Conservation (phyloP, 208 protist species). For the Acanthamoeba sp. region DNA sequence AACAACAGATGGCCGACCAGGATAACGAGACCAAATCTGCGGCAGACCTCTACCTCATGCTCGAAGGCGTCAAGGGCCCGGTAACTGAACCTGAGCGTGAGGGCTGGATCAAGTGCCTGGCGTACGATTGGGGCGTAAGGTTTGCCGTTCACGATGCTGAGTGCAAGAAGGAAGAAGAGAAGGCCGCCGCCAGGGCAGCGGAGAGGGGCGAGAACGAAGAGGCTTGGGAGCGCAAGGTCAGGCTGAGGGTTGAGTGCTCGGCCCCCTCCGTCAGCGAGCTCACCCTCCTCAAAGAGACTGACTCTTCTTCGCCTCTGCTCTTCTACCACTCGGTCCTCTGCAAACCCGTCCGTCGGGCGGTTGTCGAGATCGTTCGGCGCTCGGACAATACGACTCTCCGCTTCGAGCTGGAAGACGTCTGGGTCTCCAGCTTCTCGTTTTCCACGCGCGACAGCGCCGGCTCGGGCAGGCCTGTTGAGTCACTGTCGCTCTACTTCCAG, state of each 20-base stretch:
- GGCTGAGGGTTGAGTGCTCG: not conserved
- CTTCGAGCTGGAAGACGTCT: not conserved
- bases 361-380: not conserved
- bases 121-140: not conserved
- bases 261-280: not conserved
- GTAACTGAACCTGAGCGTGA: not conserved
- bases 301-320: not conserved
- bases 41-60: not conserved
- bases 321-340: not conserved
- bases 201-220: conserved; percentile 9
- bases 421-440: conserved; percentile 18
- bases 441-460: not conserved
- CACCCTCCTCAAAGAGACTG: not conserved
- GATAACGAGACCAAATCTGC: too few species aligned
- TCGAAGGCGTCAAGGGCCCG: not conserved
- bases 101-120: not conserved
- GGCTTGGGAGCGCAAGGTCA: not conserved
- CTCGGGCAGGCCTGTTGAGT: not conserved
- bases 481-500: not conserved
- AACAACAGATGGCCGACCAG: too few species aligned
- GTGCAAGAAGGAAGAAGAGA: conserved; percentile 8
- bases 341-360: not conserved
- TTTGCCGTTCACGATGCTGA: not conserved
- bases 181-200: not conserved
- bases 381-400: not conserved